These are phyloP conservation scores for Lipomyces oligophaga DNA, from an alignment of 805 yeast genomes.

Conservation along the genomic window DNA sequence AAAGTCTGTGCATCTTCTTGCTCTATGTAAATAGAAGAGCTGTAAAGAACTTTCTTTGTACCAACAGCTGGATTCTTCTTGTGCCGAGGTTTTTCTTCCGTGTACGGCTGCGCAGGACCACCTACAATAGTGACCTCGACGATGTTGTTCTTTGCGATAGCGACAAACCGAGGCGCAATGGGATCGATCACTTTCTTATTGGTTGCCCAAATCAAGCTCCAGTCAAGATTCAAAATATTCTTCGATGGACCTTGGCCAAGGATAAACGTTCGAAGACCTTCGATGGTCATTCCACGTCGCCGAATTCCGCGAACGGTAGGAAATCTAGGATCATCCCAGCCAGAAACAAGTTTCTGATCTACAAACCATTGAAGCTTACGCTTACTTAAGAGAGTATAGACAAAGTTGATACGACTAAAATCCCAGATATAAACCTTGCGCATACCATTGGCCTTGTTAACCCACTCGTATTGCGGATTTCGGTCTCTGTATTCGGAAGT, in stretches of 20 bases:
- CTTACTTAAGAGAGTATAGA: constrained; percentile 91
- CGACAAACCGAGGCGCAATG: constrained; percentile 91
- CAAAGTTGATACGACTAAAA: constrained; percentile 94
- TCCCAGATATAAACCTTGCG: constrained; percentile 98
- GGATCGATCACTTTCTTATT: constrained; percentile 98
- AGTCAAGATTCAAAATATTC: constrained; percentile 93
- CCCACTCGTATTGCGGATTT: constrained; percentile 97
- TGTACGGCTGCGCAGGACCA: constrained; percentile 60
- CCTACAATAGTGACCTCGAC: constrained; percentile 61
- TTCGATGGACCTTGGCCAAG: constrained; percentile 96
- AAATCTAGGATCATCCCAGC: constrained; percentile 99
- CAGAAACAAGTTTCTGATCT: constrained; percentile 77
- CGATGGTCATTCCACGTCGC: constrained; percentile 99
- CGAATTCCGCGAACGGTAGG: constrained; percentile 96
- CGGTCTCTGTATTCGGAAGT: constrained; percentile 99
- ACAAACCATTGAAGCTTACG: constrained; percentile 99
- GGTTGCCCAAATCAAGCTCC: constrained; percentile 97
- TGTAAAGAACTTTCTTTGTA: constrained; percentile 67
- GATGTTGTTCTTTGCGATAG: constrained; percentile 56
- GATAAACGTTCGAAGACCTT: constrained; percentile 91
- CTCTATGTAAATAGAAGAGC: constrained; percentile 66
- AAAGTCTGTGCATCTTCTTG: constrained; percentile 78
- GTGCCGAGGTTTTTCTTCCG: constrained; percentile 83
- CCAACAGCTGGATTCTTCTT: constrained; percentile 94
- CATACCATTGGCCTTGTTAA: constrained; percentile 71